Evolutionary conservation across 164 flowering plant genomes (phyloP).

Genomic region (Aristolochia fimbriata): DNA sequence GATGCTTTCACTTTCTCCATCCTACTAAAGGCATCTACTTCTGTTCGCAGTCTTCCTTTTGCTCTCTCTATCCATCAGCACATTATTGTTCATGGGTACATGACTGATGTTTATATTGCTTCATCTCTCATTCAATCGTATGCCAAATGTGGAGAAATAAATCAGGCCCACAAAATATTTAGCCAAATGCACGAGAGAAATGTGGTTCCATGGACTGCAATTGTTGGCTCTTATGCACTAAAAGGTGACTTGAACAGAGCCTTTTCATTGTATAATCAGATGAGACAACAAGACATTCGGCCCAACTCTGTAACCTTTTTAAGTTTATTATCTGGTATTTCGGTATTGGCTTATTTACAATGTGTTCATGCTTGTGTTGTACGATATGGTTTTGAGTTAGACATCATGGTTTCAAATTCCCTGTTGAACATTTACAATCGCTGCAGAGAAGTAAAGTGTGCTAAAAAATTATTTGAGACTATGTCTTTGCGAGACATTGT

Average conservation of each 20-base stretch:
- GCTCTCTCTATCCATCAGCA: constrained; percentile 56
- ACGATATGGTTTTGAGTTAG: constrained; percentile 32
- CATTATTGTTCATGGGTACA: constrained; percentile 35
- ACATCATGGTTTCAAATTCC: constrained; percentile 39
- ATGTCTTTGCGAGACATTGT: constrained; percentile 46
- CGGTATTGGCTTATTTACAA: constrained; percentile 21
- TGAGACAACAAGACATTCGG: constrained; percentile 37
- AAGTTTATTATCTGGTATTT: constrained; percentile 41
- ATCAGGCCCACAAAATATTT: constrained; percentile 43
- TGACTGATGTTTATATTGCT: constrained; percentile 41
- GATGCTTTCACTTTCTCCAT: constrained; percentile 55
- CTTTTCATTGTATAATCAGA: constrained; percentile 36
- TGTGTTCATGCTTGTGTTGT: constrained; percentile 48
- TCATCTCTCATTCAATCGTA: constrained; percentile 56
- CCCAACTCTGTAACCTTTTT: constrained; percentile 62
- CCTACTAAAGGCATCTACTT: constrained; percentile 64
- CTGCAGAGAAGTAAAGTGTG: constrained; percentile 43
- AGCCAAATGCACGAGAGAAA: constrained; percentile 53
- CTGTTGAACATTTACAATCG: constrained; percentile 50
- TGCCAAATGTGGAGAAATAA: constrained; percentile 24
- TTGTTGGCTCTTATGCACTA: constrained; percentile 57
- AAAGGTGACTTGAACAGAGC: constrained; percentile 31
- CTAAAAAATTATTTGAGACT: constrained; percentile 38
- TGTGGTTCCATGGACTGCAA: constrained; percentile 70
- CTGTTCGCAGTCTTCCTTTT: constrained; percentile 25